Evolutionary conservation across 768 basidiomycete species (phyloP), one percentile per base, ranked within the genome.

Genomic region (Boletus reticuloceps): DNA sequence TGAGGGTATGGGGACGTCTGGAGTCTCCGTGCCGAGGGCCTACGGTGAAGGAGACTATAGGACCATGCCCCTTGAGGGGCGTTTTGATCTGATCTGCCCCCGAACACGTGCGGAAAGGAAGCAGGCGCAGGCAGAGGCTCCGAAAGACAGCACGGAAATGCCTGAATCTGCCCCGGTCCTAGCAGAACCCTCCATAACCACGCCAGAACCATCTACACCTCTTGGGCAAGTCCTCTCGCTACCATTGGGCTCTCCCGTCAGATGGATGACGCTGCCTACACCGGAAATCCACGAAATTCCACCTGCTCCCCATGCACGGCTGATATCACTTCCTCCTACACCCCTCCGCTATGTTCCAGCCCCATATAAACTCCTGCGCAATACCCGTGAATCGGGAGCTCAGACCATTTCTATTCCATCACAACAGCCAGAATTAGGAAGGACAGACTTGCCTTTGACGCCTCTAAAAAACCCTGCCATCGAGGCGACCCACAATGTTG

Each of bases 61-160:
- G 53, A 86, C 82, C 48, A 71, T 98, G 73, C 95, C 95, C 16
- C 76, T 97, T 20, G 88, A 91, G 54, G 94, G 94, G 6, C 86
- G 94, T 45, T 78, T 95, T 52, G 93, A 96, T 66, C 77, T 98
- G 62, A 88, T 97, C 79, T 83, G 86, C 52, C 69, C 71, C 31
- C 60, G 51, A 44, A 64, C 62, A 22, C 67, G 55, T 50, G 67
- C 56, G 14, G 66, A 70, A 50, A 64, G 25, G 54, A 56, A 47
- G 34, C 54, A 53, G 40, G 27, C 36, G 32, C 45, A 55, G 27
- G 27, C 27, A 34, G 42, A 55, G n/a, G 22, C 39, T 11, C 37
- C 42, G 19, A 32, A 54, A 17, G 56, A 56, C 13, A 20, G 14
- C 17, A 44, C 45, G 17, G 59, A 60, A 44, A 31, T 53, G 37